phyloP scores from a whole-genome alignment of 768 basidiomycete species.

The Pisolithus sp. region DNA sequence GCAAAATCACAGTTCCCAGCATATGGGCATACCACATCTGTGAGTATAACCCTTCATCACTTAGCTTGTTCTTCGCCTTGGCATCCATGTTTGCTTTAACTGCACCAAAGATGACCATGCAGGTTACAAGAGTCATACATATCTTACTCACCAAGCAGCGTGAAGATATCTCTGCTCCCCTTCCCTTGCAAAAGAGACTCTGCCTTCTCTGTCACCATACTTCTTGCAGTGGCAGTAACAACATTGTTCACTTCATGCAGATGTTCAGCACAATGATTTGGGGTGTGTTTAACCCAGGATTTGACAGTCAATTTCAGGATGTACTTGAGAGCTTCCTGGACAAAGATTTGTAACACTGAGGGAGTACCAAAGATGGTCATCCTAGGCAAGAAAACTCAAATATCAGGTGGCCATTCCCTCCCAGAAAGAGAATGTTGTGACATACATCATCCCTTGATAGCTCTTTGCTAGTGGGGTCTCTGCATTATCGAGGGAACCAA shows the following conservation, averaged over 20 bases:
- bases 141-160: conserved; percentile 34
- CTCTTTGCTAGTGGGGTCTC: conserved; percentile 1
- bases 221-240: too few relatives aligned
- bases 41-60: conserved; percentile 7
- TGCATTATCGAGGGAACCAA: conserved; percentile 30
- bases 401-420: not conserved
- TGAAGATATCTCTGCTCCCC: conserved; percentile 9
- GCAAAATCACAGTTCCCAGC: not conserved
- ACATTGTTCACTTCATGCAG: too few relatives aligned
- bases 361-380: not conserved
- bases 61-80: too few relatives aligned
- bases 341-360: too few relatives aligned
- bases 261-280: too few relatives aligned
- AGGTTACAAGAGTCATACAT: too few relatives aligned
- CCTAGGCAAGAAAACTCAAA: not conserved
- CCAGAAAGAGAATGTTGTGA: not conserved
- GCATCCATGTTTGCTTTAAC: conserved; percentile 25
- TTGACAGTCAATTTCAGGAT: too few relatives aligned
- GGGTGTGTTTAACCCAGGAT: too few relatives aligned
- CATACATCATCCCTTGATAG: conserved; percentile 4
- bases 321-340: too few relatives aligned
- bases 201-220: conserved; percentile 9
- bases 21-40: not conserved
- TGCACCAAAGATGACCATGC: not conserved
- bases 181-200: conserved; percentile 3